Base-by-base conservation (phyloP, 768 basidiomycete species). In the Mycena maculata region DNA sequence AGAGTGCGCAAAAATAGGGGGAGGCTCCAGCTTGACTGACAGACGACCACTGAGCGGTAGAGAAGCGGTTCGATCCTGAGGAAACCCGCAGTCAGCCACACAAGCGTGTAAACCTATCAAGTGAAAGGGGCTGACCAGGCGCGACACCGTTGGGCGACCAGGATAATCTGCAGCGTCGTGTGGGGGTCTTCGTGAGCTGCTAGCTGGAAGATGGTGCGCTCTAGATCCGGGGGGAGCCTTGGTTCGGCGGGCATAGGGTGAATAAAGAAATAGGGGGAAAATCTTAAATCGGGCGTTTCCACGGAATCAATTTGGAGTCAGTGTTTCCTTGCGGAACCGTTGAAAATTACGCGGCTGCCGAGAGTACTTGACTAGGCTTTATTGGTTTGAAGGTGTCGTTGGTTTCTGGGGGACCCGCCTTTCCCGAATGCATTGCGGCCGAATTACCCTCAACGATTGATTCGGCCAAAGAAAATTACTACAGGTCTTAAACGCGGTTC, bases 251-350 rank as follows among this genome's bases (percentile, higher is more conserved):
- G 10, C 48, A 65, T 60, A 42, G 48, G 25, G 55, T 4, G 20
- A 53, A 53, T 53, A 44, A 42, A 49, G 25, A 28, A 8, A n/a
- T 16, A 47, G 45, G 28, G 31, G 23, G 10, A 50, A 60, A 54
- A 39, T 56, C 47, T 63, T 30, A 60, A 36, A 30, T 41, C 52
- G 52, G 67, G 20, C 39, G 23, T 56, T 56, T 39, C 48, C 23
- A 56, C 61, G 67, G 67, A 63, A 68, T 25, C 61, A 63, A 62
- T 20, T 58, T 64, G 59, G 67, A 68, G 67, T 68, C 67, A 68
- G 55, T 12, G 60, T n/a, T n/a, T n/a, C n/a, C 50, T 2, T 36
- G 20, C 64, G 64, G 64, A 22, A 41, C 57, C 64, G 63, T 30
- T 6, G 20, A 28, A 50, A 52, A 44, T 42, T 33, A 50, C 30